Evolutionary conservation across 768 basidiomycete species (phyloP).

Genomic region (Tephrocybe sp.): DNA sequence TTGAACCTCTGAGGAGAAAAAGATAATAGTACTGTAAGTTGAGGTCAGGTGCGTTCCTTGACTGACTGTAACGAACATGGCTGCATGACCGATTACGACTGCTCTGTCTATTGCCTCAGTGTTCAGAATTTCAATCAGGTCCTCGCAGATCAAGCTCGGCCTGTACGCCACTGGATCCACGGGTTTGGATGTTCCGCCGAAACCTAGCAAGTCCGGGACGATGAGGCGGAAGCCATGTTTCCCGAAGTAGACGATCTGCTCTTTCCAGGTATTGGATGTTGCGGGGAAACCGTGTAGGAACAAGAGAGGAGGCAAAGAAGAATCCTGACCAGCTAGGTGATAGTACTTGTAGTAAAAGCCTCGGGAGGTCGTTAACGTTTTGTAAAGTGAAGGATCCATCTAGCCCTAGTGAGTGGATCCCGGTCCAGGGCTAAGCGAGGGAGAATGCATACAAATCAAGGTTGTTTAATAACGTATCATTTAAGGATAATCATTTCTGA

Average conservation of each 20-base stretch:
- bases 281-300: conserved; percentile 50
- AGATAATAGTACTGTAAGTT: not conserved
- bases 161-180: conserved; percentile 36
- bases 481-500: no score
- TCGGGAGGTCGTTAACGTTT: conserved; percentile 32
- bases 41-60: not conserved
- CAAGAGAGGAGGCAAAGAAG: conserved; percentile 35
- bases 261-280: conserved; percentile 39
- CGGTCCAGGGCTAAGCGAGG: not conserved
- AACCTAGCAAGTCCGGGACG: conserved; percentile 51
- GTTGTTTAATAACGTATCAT: no score
- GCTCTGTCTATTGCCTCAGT: conserved; percentile 31
- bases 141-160: conserved; percentile 36
- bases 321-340: conserved; percentile 23
- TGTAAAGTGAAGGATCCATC: conserved; percentile 22
- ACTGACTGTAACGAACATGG: conserved; percentile 21
- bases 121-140: conserved; percentile 44
- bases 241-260: conserved; percentile 39
- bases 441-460: no score
- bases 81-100: conserved; percentile 45
- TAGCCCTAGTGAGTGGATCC: no score
- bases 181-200: conserved; percentile 50
- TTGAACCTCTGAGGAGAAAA: conserved; percentile 34
- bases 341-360: conserved; percentile 42
- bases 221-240: conserved; percentile 43